Percentiles rank a stretch among this genome's conserved stretches.
phyloP scores from a whole-genome alignment of 73 alveolate species.

The Paramecium pentaurelia region DNA sequence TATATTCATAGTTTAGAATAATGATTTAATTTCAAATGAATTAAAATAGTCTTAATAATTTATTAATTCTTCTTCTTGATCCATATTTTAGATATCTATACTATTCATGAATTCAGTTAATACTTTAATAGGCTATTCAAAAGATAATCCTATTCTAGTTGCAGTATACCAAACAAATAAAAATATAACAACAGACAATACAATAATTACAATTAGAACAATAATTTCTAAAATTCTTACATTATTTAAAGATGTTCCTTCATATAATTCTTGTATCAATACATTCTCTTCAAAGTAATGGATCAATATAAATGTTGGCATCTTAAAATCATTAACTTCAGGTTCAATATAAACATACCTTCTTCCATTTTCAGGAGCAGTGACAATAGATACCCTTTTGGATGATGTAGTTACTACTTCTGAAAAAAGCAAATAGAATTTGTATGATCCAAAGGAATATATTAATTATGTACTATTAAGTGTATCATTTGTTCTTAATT shows the following conservation, averaged over 20 bases:
- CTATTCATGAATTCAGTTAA: slow-evolving; percentile 42
- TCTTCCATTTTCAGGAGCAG: slow-evolving; percentile 53
- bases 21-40: slow-evolving; percentile 45
- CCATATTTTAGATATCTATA: slow-evolving; percentile 35
- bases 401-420: not conserved
- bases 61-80: slow-evolving; percentile 26
- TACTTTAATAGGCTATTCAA: slow-evolving; percentile 34
- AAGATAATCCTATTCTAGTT: slow-evolving; percentile 16
- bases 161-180: slow-evolving; percentile 49
- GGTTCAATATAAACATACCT: slow-evolving; percentile 47
- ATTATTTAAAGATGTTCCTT: slow-evolving; percentile 1
- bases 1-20: slow-evolving; percentile 27
- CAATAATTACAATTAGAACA: slow-evolving; percentile 24
- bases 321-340: slow-evolving; percentile 22
- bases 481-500: not conserved
- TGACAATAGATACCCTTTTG: slow-evolving; percentile 2
- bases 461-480: not conserved
- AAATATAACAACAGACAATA: slow-evolving; percentile 6
- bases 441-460: not conserved
- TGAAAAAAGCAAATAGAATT: slow-evolving; percentile 9
- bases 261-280: not conserved
- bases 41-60: slow-evolving; percentile 39
- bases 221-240: slow-evolving; percentile 28
- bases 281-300: slow-evolving; percentile 45
- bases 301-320: slow-evolving; percentile 27